A percentile compares a stretch with the other conserved stretches of the same genome.
phyloP scores from a whole-genome alignment of 805 yeast species.

The Saccharomycopsis schoenii region DNA sequence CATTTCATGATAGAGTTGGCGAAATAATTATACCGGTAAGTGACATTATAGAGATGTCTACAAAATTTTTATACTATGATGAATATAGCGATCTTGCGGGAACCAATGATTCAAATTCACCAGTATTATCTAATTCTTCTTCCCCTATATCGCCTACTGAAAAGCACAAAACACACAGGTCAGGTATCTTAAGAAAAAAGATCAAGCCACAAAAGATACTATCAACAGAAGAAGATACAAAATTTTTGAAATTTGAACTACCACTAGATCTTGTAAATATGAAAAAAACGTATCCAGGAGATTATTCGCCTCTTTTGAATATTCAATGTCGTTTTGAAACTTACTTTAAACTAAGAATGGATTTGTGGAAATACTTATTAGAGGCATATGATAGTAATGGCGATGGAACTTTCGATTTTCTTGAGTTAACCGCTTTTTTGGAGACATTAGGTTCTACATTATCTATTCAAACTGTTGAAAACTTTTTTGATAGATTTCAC shows the following conservation, averaged over 20 bases:
- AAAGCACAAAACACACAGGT: slow-evolving; percentile 7
- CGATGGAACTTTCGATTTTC: slow-evolving; percentile 36
- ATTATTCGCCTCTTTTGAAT: slow-evolving; percentile 43
- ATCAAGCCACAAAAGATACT: slow-evolving; percentile 16
- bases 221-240: slow-evolving; percentile 15
- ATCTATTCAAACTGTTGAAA: slow-evolving; percentile 22
- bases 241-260: slow-evolving; percentile 25
- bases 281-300: slow-evolving; percentile 16
- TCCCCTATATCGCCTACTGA: background rate
- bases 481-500: slow-evolving; percentile 24
- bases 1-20: slow-evolving; percentile 80
- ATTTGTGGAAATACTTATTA: slow-evolving; percentile 60
- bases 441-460: slow-evolving; percentile 52
- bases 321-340: slow-evolving; percentile 58
- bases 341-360: slow-evolving; percentile 51
- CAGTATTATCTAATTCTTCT: background rate
- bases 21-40: slow-evolving; percentile 45
- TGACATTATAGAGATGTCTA: slow-evolving; percentile 30
- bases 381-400: slow-evolving; percentile 41
- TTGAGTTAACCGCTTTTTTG: slow-evolving; percentile 55
- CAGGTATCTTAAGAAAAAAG: slow-evolving; percentile 16
- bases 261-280: slow-evolving; percentile 26
- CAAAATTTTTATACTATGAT: slow-evolving; percentile 8
- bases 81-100: slow-evolving; percentile 10
- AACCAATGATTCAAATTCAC: background rate